Base-by-base conservation (phyloP, 2,329 filamentous ascomycete genomes). In the Aspergillus luchuensis region DNA sequence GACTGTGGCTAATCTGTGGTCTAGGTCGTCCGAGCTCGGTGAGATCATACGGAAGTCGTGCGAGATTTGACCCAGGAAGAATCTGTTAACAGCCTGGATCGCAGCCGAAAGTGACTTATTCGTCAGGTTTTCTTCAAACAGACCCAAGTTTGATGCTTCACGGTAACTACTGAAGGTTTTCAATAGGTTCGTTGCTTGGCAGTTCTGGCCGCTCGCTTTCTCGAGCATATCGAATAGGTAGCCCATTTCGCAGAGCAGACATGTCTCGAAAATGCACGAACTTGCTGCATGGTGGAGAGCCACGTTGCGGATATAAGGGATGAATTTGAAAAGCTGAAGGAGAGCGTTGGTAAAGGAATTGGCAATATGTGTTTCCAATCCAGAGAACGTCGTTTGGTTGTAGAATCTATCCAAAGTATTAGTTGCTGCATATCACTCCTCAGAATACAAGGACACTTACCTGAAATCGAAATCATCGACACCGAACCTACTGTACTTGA, bases 401-500 rank as follows among this genome's bases (percentile, higher is more conserved):
- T 96, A 99, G 75, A 91, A 98, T 59, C 91, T 92, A 65, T 4
- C 23, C 8, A 4, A n/a, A n/a, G 11, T 11, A 23, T 57, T 4
- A 54, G 36, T 13, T 43, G 8, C 15, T 45, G 38, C 5, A 15
- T 30, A 17, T 15, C 8, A 19, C 30, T 7, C 2, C 8, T 5
- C 8, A 8, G 8, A 10, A 68, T 47, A 71, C 60, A 17, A 21
- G 2, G 7, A 81, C 10, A 91, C 97, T 76, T 90, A 97, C 88
- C 90, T 90, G 78, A 99, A 99, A 76, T 99, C 95, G 74, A 99
- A 99, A 76, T 99, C 96, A 71, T 98, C 94, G n/a, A 99, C 92
- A 19, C 95, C 95, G 76, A 97, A 99, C 73, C 92, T 96, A 82
- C 94, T 97, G 80, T 98, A 99, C 74, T 97, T 97, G 79, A 99